Conservation (phyloP, 1,139 yeast genomes). For the Sugiyamaella xylanicola region DNA sequence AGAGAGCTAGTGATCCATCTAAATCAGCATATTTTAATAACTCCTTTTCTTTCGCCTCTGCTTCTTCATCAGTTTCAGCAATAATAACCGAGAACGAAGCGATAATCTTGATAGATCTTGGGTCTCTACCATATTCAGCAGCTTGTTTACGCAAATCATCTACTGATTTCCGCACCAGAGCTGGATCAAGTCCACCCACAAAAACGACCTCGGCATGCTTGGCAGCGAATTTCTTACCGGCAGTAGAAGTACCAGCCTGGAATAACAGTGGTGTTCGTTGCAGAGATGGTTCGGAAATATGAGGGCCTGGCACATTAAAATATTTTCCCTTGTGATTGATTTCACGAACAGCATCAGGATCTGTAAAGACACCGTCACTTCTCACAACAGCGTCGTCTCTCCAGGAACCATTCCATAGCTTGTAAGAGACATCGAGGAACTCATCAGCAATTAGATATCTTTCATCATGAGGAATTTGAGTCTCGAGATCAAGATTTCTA, state of each 20-base stretch:
- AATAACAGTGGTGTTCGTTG: constrained; percentile 49
- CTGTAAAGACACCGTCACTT: constrained; percentile 41
- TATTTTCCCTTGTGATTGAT: constrained; percentile 46
- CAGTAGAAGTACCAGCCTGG: constrained; percentile 53
- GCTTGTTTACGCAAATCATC: constrained; percentile 35
- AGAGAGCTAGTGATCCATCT: constrained; percentile 41
- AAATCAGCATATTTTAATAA: constrained; percentile 33
- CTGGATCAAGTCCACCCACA: constrained; percentile 40
- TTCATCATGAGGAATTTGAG: constrained; percentile 45
- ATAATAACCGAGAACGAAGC: constrained; percentile 38
- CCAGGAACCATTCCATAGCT: constrained; percentile 46
- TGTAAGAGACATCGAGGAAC: constrained; percentile 44
- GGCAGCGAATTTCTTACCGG: constrained; percentile 51
- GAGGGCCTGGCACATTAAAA: constrained; percentile 47
- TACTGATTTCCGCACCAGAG: constrained; percentile 28
- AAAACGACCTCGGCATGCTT: constrained; percentile 51
- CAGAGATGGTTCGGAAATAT: constrained; percentile 45
- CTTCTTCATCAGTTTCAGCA: constrained; percentile 42
- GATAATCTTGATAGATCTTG: constrained; percentile 38
- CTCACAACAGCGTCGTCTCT: constrained; percentile 46
- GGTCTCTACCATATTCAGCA: constrained; percentile 35
- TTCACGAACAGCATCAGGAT: constrained; percentile 43
- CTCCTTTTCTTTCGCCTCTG: constrained; percentile 35
- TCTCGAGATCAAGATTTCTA: constrained; percentile 39
- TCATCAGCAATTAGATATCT: constrained; percentile 47